Conservation (phyloP, 176 grass and related monocot genomes). For the Pontederia paniculata region DNA sequence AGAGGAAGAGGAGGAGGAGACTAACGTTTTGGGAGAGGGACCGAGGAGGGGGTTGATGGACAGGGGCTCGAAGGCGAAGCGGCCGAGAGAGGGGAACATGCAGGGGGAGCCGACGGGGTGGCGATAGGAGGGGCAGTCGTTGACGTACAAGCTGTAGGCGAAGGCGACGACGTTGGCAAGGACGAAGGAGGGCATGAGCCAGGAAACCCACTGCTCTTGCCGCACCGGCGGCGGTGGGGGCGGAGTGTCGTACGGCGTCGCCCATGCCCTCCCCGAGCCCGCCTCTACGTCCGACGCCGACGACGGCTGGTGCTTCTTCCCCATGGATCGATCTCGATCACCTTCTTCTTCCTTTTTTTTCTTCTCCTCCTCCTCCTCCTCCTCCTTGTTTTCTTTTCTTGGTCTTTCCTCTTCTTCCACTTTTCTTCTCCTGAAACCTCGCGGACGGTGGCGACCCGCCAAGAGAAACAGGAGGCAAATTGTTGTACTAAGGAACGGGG, state of each 20-base stretch:
- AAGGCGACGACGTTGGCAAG: slow-evolving; percentile 3
- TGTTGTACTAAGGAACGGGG: too few species aligned
- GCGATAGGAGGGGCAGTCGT: slow-evolving; percentile 13
- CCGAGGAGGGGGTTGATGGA: slow-evolving; percentile 19
- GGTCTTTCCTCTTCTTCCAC: too few species aligned
- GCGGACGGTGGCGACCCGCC: too few species aligned
- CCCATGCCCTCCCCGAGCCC: neutral
- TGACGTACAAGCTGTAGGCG: slow-evolving; percentile 17
- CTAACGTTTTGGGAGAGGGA: slow-evolving; percentile 6
- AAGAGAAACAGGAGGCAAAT: too few species aligned
- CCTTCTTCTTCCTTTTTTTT: neutral
- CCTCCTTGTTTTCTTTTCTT: too few species aligned
- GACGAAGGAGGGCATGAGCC: slow-evolving; percentile 11
- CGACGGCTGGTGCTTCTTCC: neutral
- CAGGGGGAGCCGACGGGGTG: neutral
- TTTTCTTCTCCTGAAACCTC: too few species aligned
- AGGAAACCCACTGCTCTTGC: slow-evolving; percentile 8
- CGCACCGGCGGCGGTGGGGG: neutral
- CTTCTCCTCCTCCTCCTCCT: neutral
- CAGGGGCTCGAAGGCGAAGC: slow-evolving; percentile 18
- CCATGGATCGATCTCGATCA: neutral
- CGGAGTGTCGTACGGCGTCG: neutral
- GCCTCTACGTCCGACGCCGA: neutral
- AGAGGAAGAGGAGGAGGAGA: neutral
- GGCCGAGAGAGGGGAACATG: slow-evolving; percentile 9